These are phyloP conservation scores for Perkinsus chesapeaki DNA, from an alignment of 169 alveolate genomes.

Conservation along the genomic window DNA sequence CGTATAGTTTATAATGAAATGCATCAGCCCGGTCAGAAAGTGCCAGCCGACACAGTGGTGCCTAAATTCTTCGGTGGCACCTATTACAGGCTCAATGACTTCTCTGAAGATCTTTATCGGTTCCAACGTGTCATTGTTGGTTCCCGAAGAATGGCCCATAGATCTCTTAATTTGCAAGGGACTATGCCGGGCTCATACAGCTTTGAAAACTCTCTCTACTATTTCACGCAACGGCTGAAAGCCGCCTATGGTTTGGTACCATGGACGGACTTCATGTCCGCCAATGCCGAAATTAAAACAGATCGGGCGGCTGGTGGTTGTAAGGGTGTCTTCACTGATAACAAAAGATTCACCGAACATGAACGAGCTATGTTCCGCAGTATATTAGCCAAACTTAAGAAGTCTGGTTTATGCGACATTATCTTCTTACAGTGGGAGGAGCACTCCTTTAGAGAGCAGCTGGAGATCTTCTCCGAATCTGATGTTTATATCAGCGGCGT, in stretches of 20 bases:
- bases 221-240: not conserved
- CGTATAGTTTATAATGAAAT: not conserved
- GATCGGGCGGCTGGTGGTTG: not conserved
- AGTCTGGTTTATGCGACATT: not conserved
- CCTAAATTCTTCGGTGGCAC: not conserved
- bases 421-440: not conserved
- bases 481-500: not conserved
- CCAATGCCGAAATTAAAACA: not conserved
- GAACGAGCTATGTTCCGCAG: not conserved
- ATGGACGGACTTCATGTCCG: not conserved
- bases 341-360: not conserved
- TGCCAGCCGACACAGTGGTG: not conserved
- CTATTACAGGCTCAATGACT: not conserved
- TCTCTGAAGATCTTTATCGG: not conserved
- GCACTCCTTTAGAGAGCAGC: not conserved
- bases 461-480: not conserved
- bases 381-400: not conserved
- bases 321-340: not conserved
- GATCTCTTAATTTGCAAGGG: not conserved
- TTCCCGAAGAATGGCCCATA: not conserved
- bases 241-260: not conserved
- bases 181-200: not conserved
- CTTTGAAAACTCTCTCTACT: not conserved
- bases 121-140: not conserved
- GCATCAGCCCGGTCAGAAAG: not conserved